Evolutionary conservation across 352 stramenopile genomes (phyloP).

Genomic region (Halophytophthora polymorphica): DNA sequence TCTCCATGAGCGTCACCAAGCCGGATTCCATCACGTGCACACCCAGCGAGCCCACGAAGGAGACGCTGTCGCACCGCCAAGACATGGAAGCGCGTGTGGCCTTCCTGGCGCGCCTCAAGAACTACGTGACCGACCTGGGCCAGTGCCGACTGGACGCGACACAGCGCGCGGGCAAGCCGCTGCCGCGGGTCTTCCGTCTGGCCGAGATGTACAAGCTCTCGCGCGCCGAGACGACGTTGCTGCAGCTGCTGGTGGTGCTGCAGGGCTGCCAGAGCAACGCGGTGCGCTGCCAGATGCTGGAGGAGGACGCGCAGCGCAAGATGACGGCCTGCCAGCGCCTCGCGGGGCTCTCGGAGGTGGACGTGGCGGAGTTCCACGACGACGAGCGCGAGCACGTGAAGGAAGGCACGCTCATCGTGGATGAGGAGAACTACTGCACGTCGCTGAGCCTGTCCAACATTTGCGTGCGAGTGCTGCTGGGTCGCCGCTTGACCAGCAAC

Average conservation of each 20-base stretch:
- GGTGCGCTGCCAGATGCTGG: slow-evolving; percentile 81
- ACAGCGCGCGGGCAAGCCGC: slow-evolving; percentile 23
- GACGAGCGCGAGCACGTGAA: slow-evolving; percentile 84
- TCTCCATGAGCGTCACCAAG: slow-evolving; percentile 80
- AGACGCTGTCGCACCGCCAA: slow-evolving; percentile 56
- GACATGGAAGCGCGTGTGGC: slow-evolving; percentile 78
- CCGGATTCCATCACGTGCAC: slow-evolving; percentile 60
- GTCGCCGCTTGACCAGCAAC: slow-evolving; percentile 70
- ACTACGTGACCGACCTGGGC: slow-evolving; percentile 57
- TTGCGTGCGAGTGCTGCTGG: slow-evolving; percentile 74
- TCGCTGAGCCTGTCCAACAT: slow-evolving; percentile 79
- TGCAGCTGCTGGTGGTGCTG: slow-evolving; percentile 80
- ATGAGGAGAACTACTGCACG: slow-evolving; percentile 81
- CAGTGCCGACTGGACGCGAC: slow-evolving; percentile 50
- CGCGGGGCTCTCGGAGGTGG: slow-evolving; percentile 80
- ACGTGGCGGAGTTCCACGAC: slow-evolving; percentile 83
- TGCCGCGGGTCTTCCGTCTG: slow-evolving; percentile 71
- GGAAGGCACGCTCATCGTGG: slow-evolving; percentile 81
- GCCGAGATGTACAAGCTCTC: slow-evolving; percentile 74
- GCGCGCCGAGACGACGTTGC: slow-evolving; percentile 65
- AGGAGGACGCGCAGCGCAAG: slow-evolving; percentile 75
- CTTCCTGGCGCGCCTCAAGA: slow-evolving; percentile 61
- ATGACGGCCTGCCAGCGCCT: slow-evolving; percentile 76
- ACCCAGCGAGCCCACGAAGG: slow-evolving; percentile 26
- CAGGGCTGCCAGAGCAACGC: slow-evolving; percentile 85